Conservation (phyloP, 208 protist species). For the Crithidia bombi region DNA sequence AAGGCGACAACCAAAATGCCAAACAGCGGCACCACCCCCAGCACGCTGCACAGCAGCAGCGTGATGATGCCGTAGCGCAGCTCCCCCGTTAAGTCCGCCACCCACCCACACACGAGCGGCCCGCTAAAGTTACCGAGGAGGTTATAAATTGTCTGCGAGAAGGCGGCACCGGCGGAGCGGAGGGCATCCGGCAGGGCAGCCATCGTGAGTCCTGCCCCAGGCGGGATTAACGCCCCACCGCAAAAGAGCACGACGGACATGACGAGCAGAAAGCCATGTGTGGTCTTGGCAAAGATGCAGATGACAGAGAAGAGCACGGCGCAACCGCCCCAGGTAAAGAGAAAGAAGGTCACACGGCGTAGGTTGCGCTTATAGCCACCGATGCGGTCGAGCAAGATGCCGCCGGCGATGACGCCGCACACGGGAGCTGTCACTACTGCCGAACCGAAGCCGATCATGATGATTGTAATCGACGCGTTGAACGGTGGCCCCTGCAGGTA, state of each 20-base stretch:
- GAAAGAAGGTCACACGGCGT: conserved; percentile 58
- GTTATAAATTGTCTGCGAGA: conserved; percentile 90
- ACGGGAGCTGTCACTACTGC: conserved; percentile 85
- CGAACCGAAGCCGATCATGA: conserved; percentile 84
- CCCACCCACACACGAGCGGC: conserved; percentile 82
- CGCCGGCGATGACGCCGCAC: conserved; percentile 81
- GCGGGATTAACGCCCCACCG: conserved; percentile 83
- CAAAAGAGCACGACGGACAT: conserved; percentile 91
- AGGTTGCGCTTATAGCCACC: conserved; percentile 87
- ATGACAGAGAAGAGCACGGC: conserved; percentile 69
- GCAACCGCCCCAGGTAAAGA: conserved; percentile 49
- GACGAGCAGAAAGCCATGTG: conserved; percentile 67
- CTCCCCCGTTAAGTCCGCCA: conserved; percentile 67
- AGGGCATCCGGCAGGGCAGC: conserved; percentile 62
- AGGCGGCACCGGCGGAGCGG: conserved; percentile 66
- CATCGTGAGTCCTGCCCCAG: conserved; percentile 81
- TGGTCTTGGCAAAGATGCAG: conserved; percentile 78
- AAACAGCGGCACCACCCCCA: conserved; percentile 68
- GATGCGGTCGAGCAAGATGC: conserved; percentile 82
- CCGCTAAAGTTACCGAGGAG: conserved; percentile 90
- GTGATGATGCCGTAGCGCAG: conserved; percentile 81
- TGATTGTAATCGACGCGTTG: conserved; percentile 78
- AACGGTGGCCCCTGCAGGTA: conserved; percentile 85
- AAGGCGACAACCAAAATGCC: conserved; percentile 49
- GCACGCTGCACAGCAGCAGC: conserved; percentile 61